These are phyloP conservation scores for Lenwebbia sp. DNA, from an alignment of 345 rosid species.

Conservation along the genomic window DNA sequence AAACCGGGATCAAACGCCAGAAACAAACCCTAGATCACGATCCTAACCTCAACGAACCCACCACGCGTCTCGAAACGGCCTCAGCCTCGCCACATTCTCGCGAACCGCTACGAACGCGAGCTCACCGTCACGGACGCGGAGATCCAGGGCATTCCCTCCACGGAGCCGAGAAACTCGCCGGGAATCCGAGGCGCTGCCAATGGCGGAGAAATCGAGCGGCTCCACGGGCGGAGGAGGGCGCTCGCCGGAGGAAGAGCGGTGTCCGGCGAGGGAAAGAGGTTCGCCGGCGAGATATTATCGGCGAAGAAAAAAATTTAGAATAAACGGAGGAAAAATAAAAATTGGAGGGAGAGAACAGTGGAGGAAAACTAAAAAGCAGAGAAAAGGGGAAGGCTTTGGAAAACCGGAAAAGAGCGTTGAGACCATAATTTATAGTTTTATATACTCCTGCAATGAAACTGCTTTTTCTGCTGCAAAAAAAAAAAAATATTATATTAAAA, in stretches of 20 bases:
- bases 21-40: slow-evolving; percentile 74
- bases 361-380: slow-evolving; percentile 1
- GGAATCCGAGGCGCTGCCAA: not conserved
- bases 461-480: not conserved
- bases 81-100: slow-evolving; percentile 62
- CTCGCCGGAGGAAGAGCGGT: slow-evolving; percentile 21
- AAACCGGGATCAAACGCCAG: slow-evolving; percentile 9
- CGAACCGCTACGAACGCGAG: slow-evolving; percentile 20
- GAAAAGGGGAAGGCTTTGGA: slow-evolving; percentile 30
- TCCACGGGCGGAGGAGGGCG: not conserved
- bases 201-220: not conserved
- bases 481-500: not conserved
- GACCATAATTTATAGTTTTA: slow-evolving; percentile 50
- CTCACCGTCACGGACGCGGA: slow-evolving; percentile 34
- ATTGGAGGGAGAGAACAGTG: slow-evolving; percentile 23
- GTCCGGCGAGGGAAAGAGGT: slow-evolving; percentile 30
- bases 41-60: slow-evolving; percentile 21
- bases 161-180: not conserved
- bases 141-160: slow-evolving; percentile 43
- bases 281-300: slow-evolving; percentile 18
- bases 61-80: slow-evolving; percentile 16
- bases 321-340: not conserved
- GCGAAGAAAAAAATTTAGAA: slow-evolving; percentile 5
- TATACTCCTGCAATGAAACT: not conserved
- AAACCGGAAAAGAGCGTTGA: slow-evolving; percentile 40